phyloP scores from a whole-genome alignment of 768 basidiomycete species.

The Termitomyces sp. region DNA sequence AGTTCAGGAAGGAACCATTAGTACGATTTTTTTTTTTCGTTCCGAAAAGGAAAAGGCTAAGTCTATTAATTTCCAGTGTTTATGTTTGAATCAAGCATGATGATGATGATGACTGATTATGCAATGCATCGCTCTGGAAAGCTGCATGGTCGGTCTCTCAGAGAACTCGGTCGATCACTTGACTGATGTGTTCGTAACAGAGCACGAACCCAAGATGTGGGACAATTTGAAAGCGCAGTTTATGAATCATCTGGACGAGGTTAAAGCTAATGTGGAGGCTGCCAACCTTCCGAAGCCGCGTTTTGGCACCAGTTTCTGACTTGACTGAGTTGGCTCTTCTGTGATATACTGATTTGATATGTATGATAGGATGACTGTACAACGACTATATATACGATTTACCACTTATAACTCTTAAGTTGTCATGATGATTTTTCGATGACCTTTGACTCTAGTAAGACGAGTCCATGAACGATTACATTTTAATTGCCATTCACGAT shows the following conservation, averaged over 20 bases:
- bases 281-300: conserved; percentile 24
- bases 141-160: conserved; percentile 39
- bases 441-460: background rate
- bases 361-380: background rate
- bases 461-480: background rate
- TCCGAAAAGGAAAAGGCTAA: background rate
- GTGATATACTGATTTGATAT: background rate
- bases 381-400: background rate
- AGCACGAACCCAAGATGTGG: conserved; percentile 50
- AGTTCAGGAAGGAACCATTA: conserved; percentile 46
- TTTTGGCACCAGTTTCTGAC: background rate
- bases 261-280: conserved; percentile 43
- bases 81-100: conserved; percentile 62
- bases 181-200: background rate
- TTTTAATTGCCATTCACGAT: background rate
- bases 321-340: background rate
- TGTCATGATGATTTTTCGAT: background rate
- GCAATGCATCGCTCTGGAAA: conserved; percentile 56
- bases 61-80: conserved; percentile 30
- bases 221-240: conserved; percentile 53
- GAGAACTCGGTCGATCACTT: background rate
- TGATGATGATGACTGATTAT: conserved; percentile 58
- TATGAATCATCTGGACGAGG: conserved; percentile 48
- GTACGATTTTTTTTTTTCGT: conserved; percentile 22
- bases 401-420: background rate